Conservation (phyloP, 2,329 filamentous ascomycete species). For the Aspergillus sp. region DNA sequence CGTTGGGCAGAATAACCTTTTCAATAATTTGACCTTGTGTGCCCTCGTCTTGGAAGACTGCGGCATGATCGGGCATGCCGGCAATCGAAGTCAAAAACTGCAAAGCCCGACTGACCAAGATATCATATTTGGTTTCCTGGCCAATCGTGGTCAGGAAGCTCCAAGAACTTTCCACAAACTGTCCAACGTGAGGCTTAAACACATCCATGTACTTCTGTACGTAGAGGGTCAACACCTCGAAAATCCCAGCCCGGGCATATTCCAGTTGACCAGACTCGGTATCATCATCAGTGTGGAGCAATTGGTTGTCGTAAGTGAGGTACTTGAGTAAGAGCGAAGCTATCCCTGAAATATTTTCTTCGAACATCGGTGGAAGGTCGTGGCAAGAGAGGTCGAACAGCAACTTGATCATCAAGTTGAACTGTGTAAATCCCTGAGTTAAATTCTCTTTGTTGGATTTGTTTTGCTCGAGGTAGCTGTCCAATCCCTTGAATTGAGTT, state of each 20-base stretch:
- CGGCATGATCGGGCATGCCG: constrained; percentile 69
- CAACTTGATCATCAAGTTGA: constrained; percentile 86
- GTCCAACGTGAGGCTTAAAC: constrained; percentile 72
- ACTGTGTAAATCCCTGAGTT: constrained; percentile 73
- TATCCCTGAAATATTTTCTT: constrained; percentile 76
- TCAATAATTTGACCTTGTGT: constrained; percentile 84
- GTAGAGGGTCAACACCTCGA: constrained; percentile 83
- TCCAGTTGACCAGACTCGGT: constrained; percentile 79
- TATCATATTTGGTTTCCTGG: constrained; percentile 86
- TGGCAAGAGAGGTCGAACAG: constrained; percentile 97
- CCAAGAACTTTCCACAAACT: constrained; percentile 90
- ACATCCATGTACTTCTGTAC: constrained; percentile 94
- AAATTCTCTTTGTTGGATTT: constrained; percentile 69
- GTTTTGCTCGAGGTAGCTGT: constrained; percentile 63
- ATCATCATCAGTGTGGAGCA: constrained; percentile 83
- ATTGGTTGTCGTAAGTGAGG: constrained; percentile 78
- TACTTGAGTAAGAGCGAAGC: constrained; percentile 86
- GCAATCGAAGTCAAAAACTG: constrained; percentile 92
- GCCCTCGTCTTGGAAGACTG: constrained; percentile 76
- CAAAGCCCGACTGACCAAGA: constrained; percentile 86
- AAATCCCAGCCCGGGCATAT: constrained; percentile 87
- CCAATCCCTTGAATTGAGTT: constrained; percentile 36
- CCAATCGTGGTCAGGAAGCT: constrained; percentile 82
- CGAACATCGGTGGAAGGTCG: constrained; percentile 89
- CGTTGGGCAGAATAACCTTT: constrained; percentile 91